phyloP scores from a whole-genome alignment of 2,329 filamentous ascomycete species.

The Tolypocladium inflatum region DNA sequence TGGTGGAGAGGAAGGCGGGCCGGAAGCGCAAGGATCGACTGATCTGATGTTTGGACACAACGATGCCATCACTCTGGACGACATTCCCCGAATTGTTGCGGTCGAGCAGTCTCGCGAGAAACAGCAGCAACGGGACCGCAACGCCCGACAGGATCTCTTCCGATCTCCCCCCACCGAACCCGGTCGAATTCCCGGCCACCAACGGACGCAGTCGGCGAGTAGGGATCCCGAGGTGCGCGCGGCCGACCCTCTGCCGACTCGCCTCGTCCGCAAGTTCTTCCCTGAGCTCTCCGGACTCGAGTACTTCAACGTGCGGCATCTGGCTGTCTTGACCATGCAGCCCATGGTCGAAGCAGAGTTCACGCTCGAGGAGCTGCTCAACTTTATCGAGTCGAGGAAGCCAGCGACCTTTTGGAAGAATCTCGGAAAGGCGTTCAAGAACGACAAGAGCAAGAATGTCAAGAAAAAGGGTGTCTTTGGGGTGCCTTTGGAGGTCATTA shows the following conservation, averaged over 20 bases:
- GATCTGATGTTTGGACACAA: conserved; percentile 83
- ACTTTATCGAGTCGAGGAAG: conserved; percentile 87
- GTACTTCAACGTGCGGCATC: conserved; percentile 93
- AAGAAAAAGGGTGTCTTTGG: conserved; percentile 96
- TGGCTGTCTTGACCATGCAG: conserved; percentile 91
- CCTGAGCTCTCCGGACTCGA: conserved; percentile 91
- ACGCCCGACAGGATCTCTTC: conserved; percentile 53
- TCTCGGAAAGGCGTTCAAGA: conserved; percentile 92
- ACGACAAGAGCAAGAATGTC: conserved; percentile 63
- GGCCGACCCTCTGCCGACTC: conserved; percentile 43
- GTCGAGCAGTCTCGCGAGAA: conserved; percentile 92
- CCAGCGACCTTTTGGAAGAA: conserved; percentile 94
- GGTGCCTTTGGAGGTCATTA: conserved; percentile 75
- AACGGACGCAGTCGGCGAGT: conserved; percentile 48
- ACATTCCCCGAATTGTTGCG: conserved; percentile 92
- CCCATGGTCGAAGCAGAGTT: conserved; percentile 85
- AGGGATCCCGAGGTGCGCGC: conserved; percentile 41
- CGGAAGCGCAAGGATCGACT: conserved; percentile 42
- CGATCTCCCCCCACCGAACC: conserved; percentile 36
- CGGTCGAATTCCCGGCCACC: conserved; percentile 55
- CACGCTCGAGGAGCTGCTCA: conserved; percentile 83
- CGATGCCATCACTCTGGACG: conserved; percentile 87
- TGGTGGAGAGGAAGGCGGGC: conserved; percentile 44
- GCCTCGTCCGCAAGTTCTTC: conserved; percentile 71
- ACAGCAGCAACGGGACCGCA: conserved; percentile 53